Base-by-base conservation (phyloP, 225 moss, liverwort and hornwort species). In the Anthoceros angustus region DNA sequence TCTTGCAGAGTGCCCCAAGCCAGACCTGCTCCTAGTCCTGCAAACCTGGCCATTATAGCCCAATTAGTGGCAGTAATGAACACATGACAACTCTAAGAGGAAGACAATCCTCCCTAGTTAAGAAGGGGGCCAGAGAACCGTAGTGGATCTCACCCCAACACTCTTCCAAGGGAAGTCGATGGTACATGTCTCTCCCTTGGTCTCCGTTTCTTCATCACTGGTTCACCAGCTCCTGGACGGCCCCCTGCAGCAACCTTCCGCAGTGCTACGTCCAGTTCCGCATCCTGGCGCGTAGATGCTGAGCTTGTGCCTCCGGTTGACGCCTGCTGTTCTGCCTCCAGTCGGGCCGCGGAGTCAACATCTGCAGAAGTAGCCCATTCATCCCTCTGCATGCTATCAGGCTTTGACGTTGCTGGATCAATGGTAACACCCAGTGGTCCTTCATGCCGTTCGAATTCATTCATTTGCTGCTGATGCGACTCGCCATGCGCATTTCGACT, bases 11-110 rank as follows among this genome's bases (percentile, higher is more conserved):
- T 81, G 48, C 91, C 91, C 95, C 95, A 98, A 42, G 91, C 95
- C 23, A 98, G 83, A 75, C 95, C 95, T 66, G 91, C 95, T 88
- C 95, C 95, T 67, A 98, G 79, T 64, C 91, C 91, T 91, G 95
- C 95, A 84, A 98, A 98, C 70, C 95, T 95, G 94, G 68, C 75
- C 78, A 41, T 67, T 49, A 66, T 68, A 55, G 43, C 40, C 23
- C n/a, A 20, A 9, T 55, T 23, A 55, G 23, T 7, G 14, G 23
- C 55, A 55, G 55, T 32, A 20, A 18, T 23, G n/a, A 55, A 15
- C 7, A 20, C 18, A 55, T 8, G 55, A 9, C 18, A 55, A 9
- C 7, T 18, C 55, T 20, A 15, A 12, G 55, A 55, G 7, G 55
- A 20, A 15, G 18, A 6, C 55, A 15, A 20, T 3, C 14, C 14